A percentile compares a stretch with the other conserved stretches of the same genome.
Conservation (phyloP, 306 rosid species). For the Ormosia emarginata region DNA sequence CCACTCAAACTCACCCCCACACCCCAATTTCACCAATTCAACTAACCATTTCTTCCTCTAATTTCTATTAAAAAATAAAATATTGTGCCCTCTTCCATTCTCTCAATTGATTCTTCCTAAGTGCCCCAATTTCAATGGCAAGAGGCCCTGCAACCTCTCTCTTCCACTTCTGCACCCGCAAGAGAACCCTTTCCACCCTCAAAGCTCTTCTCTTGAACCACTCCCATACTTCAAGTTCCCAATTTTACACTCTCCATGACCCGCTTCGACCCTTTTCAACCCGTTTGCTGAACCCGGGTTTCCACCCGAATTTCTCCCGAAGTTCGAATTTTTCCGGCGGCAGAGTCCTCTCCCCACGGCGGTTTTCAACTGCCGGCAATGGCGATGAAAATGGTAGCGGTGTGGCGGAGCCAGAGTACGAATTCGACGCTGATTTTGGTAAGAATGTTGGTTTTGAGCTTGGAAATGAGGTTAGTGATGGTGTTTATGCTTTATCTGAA, state of each 20-base stretch:
- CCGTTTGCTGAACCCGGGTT: conserved; percentile 7
- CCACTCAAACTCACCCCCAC: too few species aligned
- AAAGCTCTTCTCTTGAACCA: conserved; percentile 31
- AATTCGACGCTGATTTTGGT: conserved; percentile 53
- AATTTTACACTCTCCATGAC: conserved; percentile 6
- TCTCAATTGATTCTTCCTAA: background rate
- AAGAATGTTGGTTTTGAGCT: conserved; percentile 25
- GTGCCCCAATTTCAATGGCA: conserved; percentile 46
- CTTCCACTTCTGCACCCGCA: conserved; percentile 39
- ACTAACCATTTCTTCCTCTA: background rate
- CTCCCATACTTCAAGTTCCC: background rate
- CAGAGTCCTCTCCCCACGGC: conserved; percentile 17
- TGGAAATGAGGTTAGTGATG: conserved; percentile 23
- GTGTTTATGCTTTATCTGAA: conserved; percentile 15
- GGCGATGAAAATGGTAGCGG: background rate
- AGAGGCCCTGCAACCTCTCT: conserved; percentile 51
- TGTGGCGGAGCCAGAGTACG: conserved; percentile 21
- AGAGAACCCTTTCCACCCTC: conserved; percentile 37
- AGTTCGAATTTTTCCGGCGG: conserved; percentile 24
- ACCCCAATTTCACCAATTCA: background rate
- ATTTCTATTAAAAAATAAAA: background rate
- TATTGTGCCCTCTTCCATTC: background rate
- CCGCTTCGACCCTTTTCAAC: conserved; percentile 35
- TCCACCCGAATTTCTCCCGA: background rate
- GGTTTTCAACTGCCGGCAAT: conserved; percentile 36